A percentile compares a stretch with the other conserved stretches of the same genome.
These are phyloP conservation scores for Gilbertella persicaria DNA, from an alignment of 371 early-diverging fungal species.

Conservation along the genomic window DNA sequence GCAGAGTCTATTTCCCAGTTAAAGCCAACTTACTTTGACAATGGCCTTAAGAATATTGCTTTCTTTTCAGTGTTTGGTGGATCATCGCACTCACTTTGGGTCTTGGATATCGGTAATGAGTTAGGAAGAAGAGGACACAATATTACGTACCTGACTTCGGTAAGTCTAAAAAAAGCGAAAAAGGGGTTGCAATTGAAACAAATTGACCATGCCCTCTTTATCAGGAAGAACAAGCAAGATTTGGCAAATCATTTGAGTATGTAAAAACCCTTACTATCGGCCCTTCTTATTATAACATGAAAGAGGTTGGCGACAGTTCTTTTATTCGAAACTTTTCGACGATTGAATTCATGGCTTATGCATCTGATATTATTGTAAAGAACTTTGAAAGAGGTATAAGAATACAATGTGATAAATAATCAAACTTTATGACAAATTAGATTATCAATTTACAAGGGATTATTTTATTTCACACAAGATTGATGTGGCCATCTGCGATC, in stretches of 20 bases:
- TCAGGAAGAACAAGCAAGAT: background rate
- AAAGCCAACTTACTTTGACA: background rate
- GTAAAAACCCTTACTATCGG: background rate
- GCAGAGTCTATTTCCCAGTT: background rate
- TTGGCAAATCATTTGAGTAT: background rate
- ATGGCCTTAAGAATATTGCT: background rate
- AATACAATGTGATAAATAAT: background rate
- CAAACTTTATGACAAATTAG: background rate
- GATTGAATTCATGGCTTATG: background rate
- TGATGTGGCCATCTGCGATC: conserved; percentile 12
- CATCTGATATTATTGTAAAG: background rate
- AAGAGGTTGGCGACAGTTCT: background rate
- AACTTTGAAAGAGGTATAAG: background rate
- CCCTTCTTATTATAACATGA: background rate
- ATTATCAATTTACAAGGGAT: background rate
- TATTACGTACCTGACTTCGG: background rate
- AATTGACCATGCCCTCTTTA: background rate
- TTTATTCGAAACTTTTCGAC: background rate
- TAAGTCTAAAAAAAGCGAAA: background rate
- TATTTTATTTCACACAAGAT: conserved; percentile 2
- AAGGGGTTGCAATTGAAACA: background rate
- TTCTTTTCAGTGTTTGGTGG: conserved; percentile 4
- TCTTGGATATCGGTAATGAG: conserved; percentile 4
- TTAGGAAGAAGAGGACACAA: conserved; percentile 6
- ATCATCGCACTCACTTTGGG: conserved; percentile 3